A percentile compares a stretch with the other conserved stretches of the same genome.
Conservation (phyloP, 495 filamentous ascomycete species). For the Chaetomium tenue region DNA sequence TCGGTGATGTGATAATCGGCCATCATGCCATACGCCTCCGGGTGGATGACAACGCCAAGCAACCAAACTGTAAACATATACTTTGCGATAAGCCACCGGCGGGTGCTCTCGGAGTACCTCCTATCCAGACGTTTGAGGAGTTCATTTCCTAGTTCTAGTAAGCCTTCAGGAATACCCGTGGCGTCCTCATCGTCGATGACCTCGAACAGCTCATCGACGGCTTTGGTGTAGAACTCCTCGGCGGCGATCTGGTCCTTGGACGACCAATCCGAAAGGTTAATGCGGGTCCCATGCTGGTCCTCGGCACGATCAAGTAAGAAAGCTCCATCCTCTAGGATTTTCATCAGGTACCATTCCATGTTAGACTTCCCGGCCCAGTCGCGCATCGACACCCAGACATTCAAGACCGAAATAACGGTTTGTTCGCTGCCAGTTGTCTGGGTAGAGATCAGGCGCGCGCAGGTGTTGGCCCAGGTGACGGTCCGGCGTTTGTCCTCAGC, state of each 20-base stretch:
- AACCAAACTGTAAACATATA: conserved; percentile 92
- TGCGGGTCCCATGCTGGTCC: conserved; percentile 62
- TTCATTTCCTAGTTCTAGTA: conserved; percentile 76
- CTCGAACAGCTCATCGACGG: conserved; percentile 78
- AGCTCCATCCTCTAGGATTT: conserved; percentile 84
- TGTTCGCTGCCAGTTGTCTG: conserved; percentile 54
- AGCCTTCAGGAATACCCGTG: conserved; percentile 80
- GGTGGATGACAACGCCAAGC: conserved; percentile 78
- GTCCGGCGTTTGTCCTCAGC: conserved; percentile 68
- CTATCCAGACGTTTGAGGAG: conserved; percentile 74
- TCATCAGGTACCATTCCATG: conserved; percentile 91
- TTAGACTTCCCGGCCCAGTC: conserved; percentile 86
- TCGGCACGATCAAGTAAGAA: conserved; percentile 80
- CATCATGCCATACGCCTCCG: conserved; percentile 87
- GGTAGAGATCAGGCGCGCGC: conserved; percentile 70
- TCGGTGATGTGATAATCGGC: conserved; percentile 87
- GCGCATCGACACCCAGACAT: conserved; percentile 79
- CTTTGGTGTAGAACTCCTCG: conserved; percentile 86
- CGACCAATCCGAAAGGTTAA: conserved; percentile 63
- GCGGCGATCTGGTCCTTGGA: conserved; percentile 72
- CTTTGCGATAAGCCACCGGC: conserved; percentile 77
- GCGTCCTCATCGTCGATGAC: conserved; percentile 76
- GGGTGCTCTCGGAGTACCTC: conserved; percentile 66
- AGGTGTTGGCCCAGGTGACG: conserved; percentile 83
- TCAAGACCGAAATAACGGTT: conserved; percentile 68